Evolutionary conservation across 805 yeast genomes (phyloP).

Genomic region (Yamadazyma insecticola): DNA sequence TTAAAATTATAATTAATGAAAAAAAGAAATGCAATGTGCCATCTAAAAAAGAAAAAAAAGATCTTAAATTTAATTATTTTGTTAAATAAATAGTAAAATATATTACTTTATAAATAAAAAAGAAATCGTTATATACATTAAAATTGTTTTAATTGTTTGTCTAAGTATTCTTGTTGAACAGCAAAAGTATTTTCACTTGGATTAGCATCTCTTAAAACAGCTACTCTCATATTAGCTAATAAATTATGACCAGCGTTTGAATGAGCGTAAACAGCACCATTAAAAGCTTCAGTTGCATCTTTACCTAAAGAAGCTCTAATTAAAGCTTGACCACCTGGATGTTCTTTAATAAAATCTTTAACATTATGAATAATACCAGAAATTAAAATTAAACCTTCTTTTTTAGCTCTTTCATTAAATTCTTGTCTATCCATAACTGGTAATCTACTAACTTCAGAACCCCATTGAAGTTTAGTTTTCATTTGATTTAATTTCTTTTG

Average conservation of each 20-base stretch:
- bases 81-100: too few species aligned
- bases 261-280: slow-evolving; percentile 82
- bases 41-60: too few species aligned
- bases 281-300: slow-evolving; percentile 80
- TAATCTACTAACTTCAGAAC: slow-evolving; percentile 57
- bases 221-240: slow-evolving; percentile 78
- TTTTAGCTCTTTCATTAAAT: slow-evolving; percentile 48
- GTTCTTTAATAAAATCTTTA: slow-evolving; percentile 61
- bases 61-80: too few species aligned
- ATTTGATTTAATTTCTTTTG: slow-evolving; percentile 71
- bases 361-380: slow-evolving; percentile 81
- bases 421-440: slow-evolving; percentile 73
- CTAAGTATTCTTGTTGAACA: slow-evolving; percentile 44
- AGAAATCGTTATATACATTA: too few species aligned
- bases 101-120: too few species aligned
- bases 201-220: slow-evolving; percentile 65
- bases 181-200: slow-evolving; percentile 52
- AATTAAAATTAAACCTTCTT: slow-evolving; percentile 61
- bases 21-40: too few species aligned
- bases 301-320: slow-evolving; percentile 69
- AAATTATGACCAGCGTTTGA: slow-evolving; percentile 83
- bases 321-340: slow-evolving; percentile 81
- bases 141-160: slow-evolving; percentile 16
- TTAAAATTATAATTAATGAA: too few species aligned
- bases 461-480: slow-evolving; percentile 68